Base-by-base conservation (phyloP, 2,329 filamentous ascomycete genomes). In the Clathrospora elynae region DNA sequence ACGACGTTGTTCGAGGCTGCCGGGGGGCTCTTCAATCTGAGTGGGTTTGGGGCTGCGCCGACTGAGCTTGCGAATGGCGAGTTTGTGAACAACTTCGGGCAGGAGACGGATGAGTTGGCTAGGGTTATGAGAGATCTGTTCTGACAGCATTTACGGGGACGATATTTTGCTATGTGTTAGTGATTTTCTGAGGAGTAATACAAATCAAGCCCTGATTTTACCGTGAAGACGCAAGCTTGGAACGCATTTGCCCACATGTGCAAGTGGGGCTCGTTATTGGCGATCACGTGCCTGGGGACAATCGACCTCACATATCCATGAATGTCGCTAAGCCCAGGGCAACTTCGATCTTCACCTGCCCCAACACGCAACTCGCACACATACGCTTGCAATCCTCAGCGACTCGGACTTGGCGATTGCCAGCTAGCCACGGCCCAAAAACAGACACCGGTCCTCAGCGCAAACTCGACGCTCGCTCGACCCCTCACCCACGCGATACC, bases 1-100 rank as follows among this genome's bases (percentile, higher is more conserved):
- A 84, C 81, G 3, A 81, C 76, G 49, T 60, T 85, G 31, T 86
- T 86, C 44, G 83, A 86, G 57, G 80, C 82, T 24, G 81, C 82
- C 3, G 82, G 82, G 0, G 78, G 76, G 0, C 78, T 53, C 2
- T 62, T 60, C n/a, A 51, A 53, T 14, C 35, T 62, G 6, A 53
- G 55, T 19, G 53, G 49, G 3, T 62, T 55, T 39, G 57, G 54
- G 6, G 46, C 41, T 1, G 35, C 71, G 28, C 70, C 73, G 22
- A 65, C 66, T 11, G 60, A 58, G 19, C 30, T 63, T 31, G 34
- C 55, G 11, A 73, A 73, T 49, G 72, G 72, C 8, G 73, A 74
- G 69, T 61, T 59, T 22, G 55, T 70, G 33, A 72, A 71, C 3
- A 72, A 73, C 6, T 72, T 80, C 51, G 78, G 77, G 3, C 76